Evolutionary conservation across 768 basidiomycete genomes (phyloP).

Genomic region (Podaxis sp.): DNA sequence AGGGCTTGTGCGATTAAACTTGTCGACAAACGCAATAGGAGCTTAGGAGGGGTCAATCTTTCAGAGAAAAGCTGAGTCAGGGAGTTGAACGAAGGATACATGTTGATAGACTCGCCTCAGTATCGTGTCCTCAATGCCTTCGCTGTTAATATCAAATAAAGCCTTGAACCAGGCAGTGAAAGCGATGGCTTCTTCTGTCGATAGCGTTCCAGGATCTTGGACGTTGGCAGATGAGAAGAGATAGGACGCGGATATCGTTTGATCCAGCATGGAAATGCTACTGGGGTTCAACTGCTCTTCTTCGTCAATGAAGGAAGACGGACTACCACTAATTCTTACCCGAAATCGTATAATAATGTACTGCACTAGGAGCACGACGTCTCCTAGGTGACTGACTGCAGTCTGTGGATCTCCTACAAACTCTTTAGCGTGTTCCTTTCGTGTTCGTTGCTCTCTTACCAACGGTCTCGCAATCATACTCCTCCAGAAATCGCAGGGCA

Average conservation of each 20-base stretch:
- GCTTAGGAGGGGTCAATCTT: slow-evolving; percentile 69
- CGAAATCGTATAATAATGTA: slow-evolving; percentile 61
- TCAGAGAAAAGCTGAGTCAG: neutral
- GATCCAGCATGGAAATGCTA: slow-evolving; percentile 7
- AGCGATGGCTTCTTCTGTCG: slow-evolving; percentile 38
- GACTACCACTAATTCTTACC: slow-evolving; percentile 30
- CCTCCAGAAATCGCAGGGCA: slow-evolving; percentile 57
- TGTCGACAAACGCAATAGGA: slow-evolving; percentile 61
- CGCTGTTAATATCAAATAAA: slow-evolving; percentile 69
- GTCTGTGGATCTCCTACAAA: slow-evolving; percentile 75
- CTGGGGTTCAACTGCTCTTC: neutral
- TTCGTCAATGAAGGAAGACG: neutral
- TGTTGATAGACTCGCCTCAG: slow-evolving; percentile 38
- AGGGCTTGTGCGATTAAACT: slow-evolving; percentile 66
- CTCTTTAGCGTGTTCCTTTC: slow-evolving; percentile 4
- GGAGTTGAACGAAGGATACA: neutral
- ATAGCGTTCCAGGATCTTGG: slow-evolving; percentile 40
- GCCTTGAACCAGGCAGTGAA: slow-evolving; percentile 70
- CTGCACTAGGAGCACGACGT: slow-evolving; percentile 75
- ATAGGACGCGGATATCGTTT: slow-evolving; percentile 28
- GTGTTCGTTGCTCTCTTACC: slow-evolving; percentile 43
- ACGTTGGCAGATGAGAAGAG: slow-evolving; percentile 44
- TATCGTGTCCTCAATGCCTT: slow-evolving; percentile 82
- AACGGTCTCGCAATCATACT: slow-evolving; percentile 77
- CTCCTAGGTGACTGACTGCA: slow-evolving; percentile 71